These are phyloP conservation scores for Salix viminalis DNA, from an alignment of 345 rosid genomes.

Conservation along the genomic window DNA sequence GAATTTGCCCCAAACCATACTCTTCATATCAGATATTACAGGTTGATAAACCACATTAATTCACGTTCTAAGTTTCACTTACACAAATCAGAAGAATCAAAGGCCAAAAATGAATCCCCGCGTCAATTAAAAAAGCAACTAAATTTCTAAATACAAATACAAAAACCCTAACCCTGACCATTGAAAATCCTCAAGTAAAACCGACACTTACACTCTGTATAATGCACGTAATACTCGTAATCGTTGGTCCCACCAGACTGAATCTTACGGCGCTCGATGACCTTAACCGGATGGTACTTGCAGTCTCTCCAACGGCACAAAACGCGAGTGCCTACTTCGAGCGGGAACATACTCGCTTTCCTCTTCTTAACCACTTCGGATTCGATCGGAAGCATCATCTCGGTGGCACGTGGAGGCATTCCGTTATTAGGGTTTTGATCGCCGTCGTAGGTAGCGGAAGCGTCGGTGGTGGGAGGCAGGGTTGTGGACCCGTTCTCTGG, in stretches of 20 bases:
- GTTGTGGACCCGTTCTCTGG: slow-evolving; percentile 35
- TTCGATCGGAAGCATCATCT: slow-evolving; percentile 26
- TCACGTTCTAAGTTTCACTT: neutral
- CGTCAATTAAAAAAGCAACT: neutral
- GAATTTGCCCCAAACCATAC: neutral
- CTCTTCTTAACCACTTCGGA: slow-evolving; percentile 59
- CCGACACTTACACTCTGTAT: slow-evolving; percentile 76
- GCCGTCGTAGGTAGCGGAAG: slow-evolving; percentile 20
- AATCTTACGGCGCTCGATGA: slow-evolving; percentile 83
- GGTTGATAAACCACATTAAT: neutral
- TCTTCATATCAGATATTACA: neutral
- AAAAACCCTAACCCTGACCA: slow-evolving; percentile 23
- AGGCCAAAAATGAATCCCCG: neutral
- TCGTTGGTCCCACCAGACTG: slow-evolving; percentile 46
- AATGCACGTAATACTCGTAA: slow-evolving; percentile 96
- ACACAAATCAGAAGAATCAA: neutral
- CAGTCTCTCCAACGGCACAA: slow-evolving; percentile 97
- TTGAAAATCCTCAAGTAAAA: neutral
- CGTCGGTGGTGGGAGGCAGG: slow-evolving; percentile 8
- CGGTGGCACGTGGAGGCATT: slow-evolving; percentile 18
- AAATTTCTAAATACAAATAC: neutral
- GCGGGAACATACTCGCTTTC: slow-evolving; percentile 57
- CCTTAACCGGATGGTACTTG: slow-evolving; percentile 91
- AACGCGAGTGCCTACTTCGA: slow-evolving; percentile 95
- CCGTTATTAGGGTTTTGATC: slow-evolving; percentile 30